These are phyloP conservation scores for Trypanosoma boissoni DNA, from an alignment of 208 protist species.

Conservation along the genomic window DNA sequence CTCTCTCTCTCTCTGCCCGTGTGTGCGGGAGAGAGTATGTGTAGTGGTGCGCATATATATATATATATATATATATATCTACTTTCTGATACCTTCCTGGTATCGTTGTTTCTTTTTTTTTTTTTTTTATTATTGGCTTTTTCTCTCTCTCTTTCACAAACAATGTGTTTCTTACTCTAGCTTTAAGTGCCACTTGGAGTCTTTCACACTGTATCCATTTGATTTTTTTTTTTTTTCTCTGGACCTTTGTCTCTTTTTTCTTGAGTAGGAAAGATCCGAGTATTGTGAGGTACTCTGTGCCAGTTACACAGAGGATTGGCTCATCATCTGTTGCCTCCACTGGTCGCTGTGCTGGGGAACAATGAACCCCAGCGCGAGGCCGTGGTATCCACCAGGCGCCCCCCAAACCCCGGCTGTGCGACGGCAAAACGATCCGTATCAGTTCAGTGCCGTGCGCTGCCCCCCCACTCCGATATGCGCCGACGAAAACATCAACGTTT, in stretches of 20 bases:
- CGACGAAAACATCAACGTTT: slow-evolving; percentile 11
- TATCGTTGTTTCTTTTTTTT: slow-evolving; percentile 13
- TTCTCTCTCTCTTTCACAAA: slow-evolving; percentile 7
- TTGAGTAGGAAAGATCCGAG: not conserved
- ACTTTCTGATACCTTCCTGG: slow-evolving; percentile 5
- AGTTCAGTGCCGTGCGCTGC: not conserved
- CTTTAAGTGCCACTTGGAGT: too few relatives aligned
- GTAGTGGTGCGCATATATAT: not conserved
- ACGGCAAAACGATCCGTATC: slow-evolving; percentile 23
- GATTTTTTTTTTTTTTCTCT: slow-evolving; percentile 6
- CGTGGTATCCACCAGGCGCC: slow-evolving; percentile 28
- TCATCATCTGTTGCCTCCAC: not conserved
- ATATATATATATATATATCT: slow-evolving; percentile 2
- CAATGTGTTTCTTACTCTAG: slow-evolving; percentile 5
- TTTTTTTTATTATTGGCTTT: slow-evolving; percentile 8
- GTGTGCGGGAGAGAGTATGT: not conserved
- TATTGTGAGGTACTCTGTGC: slow-evolving; percentile 12
- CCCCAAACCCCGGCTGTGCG: slow-evolving; percentile 3
- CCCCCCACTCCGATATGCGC: slow-evolving; percentile 8
- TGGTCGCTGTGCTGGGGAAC: not conserved
- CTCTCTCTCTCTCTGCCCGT: not conserved
- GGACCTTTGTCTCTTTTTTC: slow-evolving; percentile 7
- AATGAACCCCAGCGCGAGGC: slow-evolving; percentile 38
- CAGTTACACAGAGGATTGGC: slow-evolving; percentile 1
- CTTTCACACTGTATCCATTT: too few relatives aligned